Evolutionary conservation across 139 green algal species (phyloP), one percentile per base, ranked within the genome.

Genomic region (Astrephomene gubernaculifera): DNA sequence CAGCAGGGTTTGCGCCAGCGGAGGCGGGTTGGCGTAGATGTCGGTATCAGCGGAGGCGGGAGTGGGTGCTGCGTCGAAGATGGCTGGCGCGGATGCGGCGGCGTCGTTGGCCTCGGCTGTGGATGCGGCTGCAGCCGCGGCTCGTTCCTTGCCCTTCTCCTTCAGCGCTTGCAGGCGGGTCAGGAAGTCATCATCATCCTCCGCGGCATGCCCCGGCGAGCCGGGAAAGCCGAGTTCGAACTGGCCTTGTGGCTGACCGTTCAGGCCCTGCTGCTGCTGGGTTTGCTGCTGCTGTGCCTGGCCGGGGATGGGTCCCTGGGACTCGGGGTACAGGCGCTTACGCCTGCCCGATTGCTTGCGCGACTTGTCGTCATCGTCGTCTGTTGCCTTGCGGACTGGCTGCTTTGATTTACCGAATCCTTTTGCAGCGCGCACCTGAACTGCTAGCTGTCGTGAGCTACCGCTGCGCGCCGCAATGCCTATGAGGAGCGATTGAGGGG

Each of bases 21-120:
- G 81, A 9, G 91, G 91, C 2, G 91, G 91, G 68, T 90, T 91
- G 49, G 76, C 86, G 44, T 94, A 94, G 33, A 91, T 91, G 90
- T 89, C 36, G 63, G 27, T 41, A 49, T 17, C 39, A 38, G 14
- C 76, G 78, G 24, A 57, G 24, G 39, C 31, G 54, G 53, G 3
- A 12, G 39, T 54, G 17, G 67, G 27, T 54, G 29, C 25, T 10
- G 19, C 64, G 53, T 60, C 36, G 25, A 68, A 49, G 63, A 68
- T 61, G 9, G 64, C 41, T 14, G 86, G 36, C 33, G 36, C 21
- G 12, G 3, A n/a, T 14, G n/a, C 57, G 22, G 70, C 54, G 44
- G 71, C 71, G 35, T 21, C 70, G 19, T 19, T 17, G 41, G 17
- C 21, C 2, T 5, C 27, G 22, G 25, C 27, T 10, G 8, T 27